Percentiles rank a stretch among this genome's conserved stretches.
Conservation (phyloP, 2,329 filamentous ascomycete species). For the Aspergillus niger region DNA sequence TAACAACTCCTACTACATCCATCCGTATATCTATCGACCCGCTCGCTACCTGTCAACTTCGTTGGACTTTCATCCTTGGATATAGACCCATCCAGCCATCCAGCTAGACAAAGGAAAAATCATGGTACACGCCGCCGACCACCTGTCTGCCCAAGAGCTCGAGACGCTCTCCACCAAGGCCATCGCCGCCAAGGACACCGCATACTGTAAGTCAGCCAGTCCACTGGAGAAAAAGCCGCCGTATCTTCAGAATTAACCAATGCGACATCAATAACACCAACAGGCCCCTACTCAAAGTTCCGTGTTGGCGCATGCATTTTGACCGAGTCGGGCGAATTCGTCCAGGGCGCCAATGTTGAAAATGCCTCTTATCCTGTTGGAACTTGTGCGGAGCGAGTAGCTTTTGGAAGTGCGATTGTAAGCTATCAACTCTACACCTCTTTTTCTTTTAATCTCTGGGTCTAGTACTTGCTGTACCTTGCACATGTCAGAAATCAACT, state of each 20-base stretch:
- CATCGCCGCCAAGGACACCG: constrained; percentile 70
- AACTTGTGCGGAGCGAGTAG: constrained; percentile 94
- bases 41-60: not conserved
- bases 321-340: constrained; percentile 55
- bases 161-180: constrained; percentile 63
- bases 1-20: not conserved
- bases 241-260: not conserved
- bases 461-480: not conserved
- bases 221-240: not conserved
- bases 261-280: too few relatives aligned
- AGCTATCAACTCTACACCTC: constrained; percentile 27
- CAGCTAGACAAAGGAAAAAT: not conserved
- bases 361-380: constrained; percentile 91
- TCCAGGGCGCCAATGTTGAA: constrained; percentile 85
- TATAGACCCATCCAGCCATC: not conserved
- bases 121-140: constrained; percentile 25
- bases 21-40: not conserved
- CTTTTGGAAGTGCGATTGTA: constrained; percentile 75
- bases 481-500: not conserved
- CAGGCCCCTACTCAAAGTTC: constrained; percentile 85
- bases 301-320: constrained; percentile 84
- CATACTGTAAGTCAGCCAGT: constrained; percentile 67
- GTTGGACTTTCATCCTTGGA: not conserved
- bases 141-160: constrained; percentile 66
- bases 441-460: not conserved